Evolutionary conservation across 2,329 filamentous ascomycete genomes (phyloP), one percentile per base, ranked within the genome.

Genomic region (Aspergillus hiratsukae): DNA sequence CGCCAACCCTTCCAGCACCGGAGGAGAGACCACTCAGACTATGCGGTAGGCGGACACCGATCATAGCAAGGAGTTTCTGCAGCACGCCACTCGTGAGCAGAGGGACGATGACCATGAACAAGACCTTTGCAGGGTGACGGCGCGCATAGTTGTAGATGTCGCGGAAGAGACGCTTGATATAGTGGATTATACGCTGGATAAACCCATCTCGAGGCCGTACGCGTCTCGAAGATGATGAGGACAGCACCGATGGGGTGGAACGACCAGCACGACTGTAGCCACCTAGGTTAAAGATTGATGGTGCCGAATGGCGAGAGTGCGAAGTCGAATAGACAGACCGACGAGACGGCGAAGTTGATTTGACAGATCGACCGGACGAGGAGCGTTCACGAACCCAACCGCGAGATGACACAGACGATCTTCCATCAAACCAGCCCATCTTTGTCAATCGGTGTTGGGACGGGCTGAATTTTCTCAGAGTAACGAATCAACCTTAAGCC

Each of bases 101-200:
- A 9, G 93, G 93, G 83, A 97, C 85, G 66, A 97, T 83, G 60
- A 96, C 87, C 60, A 91, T 83, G 79, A 90, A 81, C 78, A 97
- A 89, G 49, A 96, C 89, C 76, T 95, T 95, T 69, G 91, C 77
- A 0, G 92, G 93, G 76, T 97, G 88, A 40, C 85, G 82, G 70
- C 90, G 88, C 66, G 90, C 88, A 76, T 93, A 96, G 71, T 87
- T 84, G 71, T 88, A 80, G 8, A 97, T 85, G 70, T 96, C 87
- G 67, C 88, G 88, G 56, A 96, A 77, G 60, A 96, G 83, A 46
- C 88, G 86, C 69, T 87, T 88, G 58, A 97, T 83, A 67, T 90
- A 87, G 73, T 84, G 83, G 72, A 90, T 82, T 49, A 91, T 80
- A 64, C 87, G 86, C 55, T 85, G 78, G 61, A 96, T 76, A 77